Conservation (phyloP, 805 yeast species). For the Hanseniaspora taiwanica region DNA sequence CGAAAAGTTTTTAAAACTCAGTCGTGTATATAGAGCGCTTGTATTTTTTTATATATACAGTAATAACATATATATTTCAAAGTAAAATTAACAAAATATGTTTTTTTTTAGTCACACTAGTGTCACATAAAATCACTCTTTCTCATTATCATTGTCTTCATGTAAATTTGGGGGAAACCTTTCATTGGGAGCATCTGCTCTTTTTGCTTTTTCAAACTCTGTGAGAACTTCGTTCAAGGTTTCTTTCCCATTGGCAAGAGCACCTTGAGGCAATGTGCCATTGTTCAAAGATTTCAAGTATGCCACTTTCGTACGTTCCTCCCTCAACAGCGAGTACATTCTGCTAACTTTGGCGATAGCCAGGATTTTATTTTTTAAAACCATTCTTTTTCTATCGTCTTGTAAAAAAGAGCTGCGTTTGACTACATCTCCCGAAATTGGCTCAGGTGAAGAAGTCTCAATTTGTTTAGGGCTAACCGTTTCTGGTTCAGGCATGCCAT, state of each 20-base stretch:
- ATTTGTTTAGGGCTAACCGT: background rate
- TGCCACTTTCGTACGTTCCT: slow-evolving; percentile 76
- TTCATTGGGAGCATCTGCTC: slow-evolving; percentile 72
- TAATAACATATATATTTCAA: no score
- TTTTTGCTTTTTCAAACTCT: slow-evolving; percentile 72
- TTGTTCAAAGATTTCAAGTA: slow-evolving; percentile 61
- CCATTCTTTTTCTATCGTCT: slow-evolving; percentile 27
- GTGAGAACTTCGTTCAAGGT: slow-evolving; percentile 57
- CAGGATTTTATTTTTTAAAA: slow-evolving; percentile 72
- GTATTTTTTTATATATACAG: no score
- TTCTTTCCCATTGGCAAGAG: slow-evolving; percentile 69
- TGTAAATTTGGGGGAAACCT: slow-evolving; percentile 72
- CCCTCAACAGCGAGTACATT: slow-evolving; percentile 79
- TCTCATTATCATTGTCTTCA: slow-evolving; percentile 23
- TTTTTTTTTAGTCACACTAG: no score
- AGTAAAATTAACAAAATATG: no score
- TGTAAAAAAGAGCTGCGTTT: slow-evolving; percentile 2
- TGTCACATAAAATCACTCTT: no score
- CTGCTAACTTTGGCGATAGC: slow-evolving; percentile 95
- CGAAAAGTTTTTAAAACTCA: no score
- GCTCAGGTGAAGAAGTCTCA: background rate
- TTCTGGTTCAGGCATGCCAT: background rate
- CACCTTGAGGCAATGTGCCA: slow-evolving; percentile 77
- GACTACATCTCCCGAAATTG: slow-evolving; percentile 1
- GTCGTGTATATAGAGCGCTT: no score